Evolutionary conservation across 768 basidiomycete species (phyloP).

Genomic region (Cystoderma amianthinum): DNA sequence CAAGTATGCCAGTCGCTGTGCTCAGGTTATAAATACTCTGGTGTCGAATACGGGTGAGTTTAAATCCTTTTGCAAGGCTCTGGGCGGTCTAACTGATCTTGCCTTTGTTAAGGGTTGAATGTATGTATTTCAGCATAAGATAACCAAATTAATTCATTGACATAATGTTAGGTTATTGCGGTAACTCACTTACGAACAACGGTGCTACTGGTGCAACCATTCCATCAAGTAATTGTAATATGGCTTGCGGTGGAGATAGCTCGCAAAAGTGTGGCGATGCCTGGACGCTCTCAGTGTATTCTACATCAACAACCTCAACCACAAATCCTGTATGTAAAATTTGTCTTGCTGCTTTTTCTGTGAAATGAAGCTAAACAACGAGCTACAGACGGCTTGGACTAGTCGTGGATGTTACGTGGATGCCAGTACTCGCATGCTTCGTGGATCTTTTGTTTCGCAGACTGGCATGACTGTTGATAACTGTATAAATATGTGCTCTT

Average conservation of each 20-base stretch:
- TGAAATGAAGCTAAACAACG: neutral
- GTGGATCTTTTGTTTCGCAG: conserved; percentile 10
- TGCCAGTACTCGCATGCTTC: conserved; percentile 19
- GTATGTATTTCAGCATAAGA: conserved; percentile 2
- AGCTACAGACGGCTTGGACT: conserved; percentile 13
- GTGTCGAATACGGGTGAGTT: conserved; percentile 23
- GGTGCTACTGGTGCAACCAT: conserved; percentile 20
- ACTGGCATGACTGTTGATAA: conserved; percentile 21
- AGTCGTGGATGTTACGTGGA: conserved; percentile 26
- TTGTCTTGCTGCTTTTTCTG: neutral
- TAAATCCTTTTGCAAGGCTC: too few species aligned
- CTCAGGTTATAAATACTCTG: conserved; percentile 20
- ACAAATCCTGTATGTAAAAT: conserved; percentile 1
- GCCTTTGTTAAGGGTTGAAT: conserved; percentile 10
- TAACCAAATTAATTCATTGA: neutral
- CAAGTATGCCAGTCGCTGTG: conserved; percentile 21
- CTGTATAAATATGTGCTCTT: conserved; percentile 19
- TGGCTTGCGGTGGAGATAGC: conserved; percentile 10
- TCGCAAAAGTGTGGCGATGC: conserved; percentile 9
- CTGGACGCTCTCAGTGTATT: conserved; percentile 13
- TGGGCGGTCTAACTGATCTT: too few species aligned
- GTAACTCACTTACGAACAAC: conserved; percentile 20
- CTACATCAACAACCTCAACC: conserved; percentile 6
- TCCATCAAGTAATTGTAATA: conserved; percentile 11
- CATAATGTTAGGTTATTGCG: conserved; percentile 15